Evolutionary conservation across 2,329 filamentous ascomycete species (phyloP).

Genomic region (Aureobasidium pullulans): DNA sequence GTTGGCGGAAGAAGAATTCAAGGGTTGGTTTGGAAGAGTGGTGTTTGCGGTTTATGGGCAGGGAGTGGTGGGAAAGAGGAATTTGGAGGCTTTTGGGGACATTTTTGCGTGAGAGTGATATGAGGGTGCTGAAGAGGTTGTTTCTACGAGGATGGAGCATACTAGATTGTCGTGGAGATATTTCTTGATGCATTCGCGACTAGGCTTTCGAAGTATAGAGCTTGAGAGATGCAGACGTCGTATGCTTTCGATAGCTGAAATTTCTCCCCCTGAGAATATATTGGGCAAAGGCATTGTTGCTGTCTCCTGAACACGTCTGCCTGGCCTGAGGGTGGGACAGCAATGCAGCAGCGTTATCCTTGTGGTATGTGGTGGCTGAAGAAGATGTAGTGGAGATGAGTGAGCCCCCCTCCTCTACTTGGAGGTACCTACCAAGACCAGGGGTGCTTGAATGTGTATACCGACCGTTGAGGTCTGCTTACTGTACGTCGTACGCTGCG

Average conservation of each 20-base stretch:
- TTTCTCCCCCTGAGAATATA: no score
- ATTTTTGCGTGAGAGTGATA: not conserved
- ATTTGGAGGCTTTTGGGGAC: not conserved
- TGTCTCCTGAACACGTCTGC: no score
- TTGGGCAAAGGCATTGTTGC: no score
- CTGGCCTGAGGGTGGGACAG: not conserved
- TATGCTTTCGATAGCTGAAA: no score
- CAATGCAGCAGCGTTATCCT: not conserved
- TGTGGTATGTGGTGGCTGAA: not conserved
- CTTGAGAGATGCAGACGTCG: no score
- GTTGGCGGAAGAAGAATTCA: constrained; percentile 2
- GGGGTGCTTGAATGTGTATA: not conserved
- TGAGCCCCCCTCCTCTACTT: not conserved
- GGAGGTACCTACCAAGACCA: not conserved
- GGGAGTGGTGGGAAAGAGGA: not conserved
- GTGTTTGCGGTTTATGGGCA: constrained; percentile 10
- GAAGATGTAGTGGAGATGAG: not conserved
- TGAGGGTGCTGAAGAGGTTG: no score
- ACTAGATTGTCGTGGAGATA: no score
- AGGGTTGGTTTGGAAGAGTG: constrained; percentile 12
- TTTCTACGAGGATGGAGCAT: no score
- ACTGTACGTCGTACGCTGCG: not conserved
- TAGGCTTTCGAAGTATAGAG: no score
- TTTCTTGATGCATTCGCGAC: no score
- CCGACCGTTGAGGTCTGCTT: not conserved